Conservation (phyloP, 352 stramenopile species). For the Pythium sp. region DNA sequence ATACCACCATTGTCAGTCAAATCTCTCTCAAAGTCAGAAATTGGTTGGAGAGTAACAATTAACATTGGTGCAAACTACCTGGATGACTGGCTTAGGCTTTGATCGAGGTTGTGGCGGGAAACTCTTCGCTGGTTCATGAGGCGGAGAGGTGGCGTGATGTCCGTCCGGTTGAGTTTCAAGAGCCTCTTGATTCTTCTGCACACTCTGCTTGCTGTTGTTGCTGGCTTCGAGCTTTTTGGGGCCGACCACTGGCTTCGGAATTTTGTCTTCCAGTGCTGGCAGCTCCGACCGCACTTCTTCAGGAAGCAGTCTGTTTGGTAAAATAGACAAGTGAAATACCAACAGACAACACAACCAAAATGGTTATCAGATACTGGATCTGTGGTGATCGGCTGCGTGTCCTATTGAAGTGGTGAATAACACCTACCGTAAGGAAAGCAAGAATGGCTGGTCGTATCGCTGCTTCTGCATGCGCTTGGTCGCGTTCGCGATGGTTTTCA, state of each 20-base stretch:
- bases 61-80: constrained; percentile 7
- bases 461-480: constrained; percentile 78
- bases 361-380: not conserved
- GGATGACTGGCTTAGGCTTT: constrained; percentile 10
- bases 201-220: not conserved
- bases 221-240: constrained; percentile 14
- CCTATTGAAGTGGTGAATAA: not conserved
- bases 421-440: constrained; percentile 52
- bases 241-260: constrained; percentile 19
- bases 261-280: constrained; percentile 45
- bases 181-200: not conserved
- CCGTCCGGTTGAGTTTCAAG: not conserved
- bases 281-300: constrained; percentile 54
- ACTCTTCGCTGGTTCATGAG: not conserved
- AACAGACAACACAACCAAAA: not conserved
- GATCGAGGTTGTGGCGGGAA: not conserved
- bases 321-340: no score
- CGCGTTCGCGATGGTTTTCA: constrained; percentile 58
- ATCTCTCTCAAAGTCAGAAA: not conserved
- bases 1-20: not conserved
- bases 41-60: not conserved
- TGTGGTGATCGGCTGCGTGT: not conserved
- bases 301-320: constrained; percentile 44
- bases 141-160: not conserved
- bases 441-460: constrained; percentile 60